Percentiles rank a stretch among this genome's conserved stretches.
Evolutionary conservation across 352 stramenopile species (phyloP).

Genomic region (Pythium monospermum): DNA sequence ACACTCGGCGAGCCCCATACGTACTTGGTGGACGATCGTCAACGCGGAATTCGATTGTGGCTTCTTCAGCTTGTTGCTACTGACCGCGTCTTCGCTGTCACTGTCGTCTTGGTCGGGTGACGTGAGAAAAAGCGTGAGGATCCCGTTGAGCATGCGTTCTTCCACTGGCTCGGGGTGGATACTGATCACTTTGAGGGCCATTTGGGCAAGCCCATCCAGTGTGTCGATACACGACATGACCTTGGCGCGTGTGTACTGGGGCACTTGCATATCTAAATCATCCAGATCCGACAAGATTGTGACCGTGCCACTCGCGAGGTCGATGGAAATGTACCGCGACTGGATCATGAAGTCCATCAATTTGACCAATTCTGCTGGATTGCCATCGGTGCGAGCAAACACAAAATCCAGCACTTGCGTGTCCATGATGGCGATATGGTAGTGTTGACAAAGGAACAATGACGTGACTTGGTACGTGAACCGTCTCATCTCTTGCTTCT

Average conservation of each 20-base stretch:
- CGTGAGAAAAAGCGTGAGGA: slow-evolving; percentile 42
- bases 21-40: slow-evolving; percentile 45
- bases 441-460: slow-evolving; percentile 70
- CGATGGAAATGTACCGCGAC: slow-evolving; percentile 57
- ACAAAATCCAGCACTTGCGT: slow-evolving; percentile 72
- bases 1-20: slow-evolving; percentile 21
- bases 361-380: slow-evolving; percentile 60
- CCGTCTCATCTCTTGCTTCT: slow-evolving; percentile 46
- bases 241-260: slow-evolving; percentile 60
- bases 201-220: slow-evolving; percentile 46
- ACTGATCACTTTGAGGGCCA: slow-evolving; percentile 61
- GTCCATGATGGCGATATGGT: slow-evolving; percentile 81
- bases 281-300: slow-evolving; percentile 65
- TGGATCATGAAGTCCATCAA: slow-evolving; percentile 67
- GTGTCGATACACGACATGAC: slow-evolving; percentile 67
- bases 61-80: slow-evolving; percentile 34
- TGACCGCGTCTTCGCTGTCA: slow-evolving; percentile 18
- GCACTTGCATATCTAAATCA: slow-evolving; percentile 69
- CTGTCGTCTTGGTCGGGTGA: slow-evolving; percentile 31
- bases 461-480: slow-evolving; percentile 67
- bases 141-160: slow-evolving; percentile 48
- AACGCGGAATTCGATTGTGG: slow-evolving; percentile 32
- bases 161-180: slow-evolving; percentile 62
- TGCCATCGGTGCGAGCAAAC: slow-evolving; percentile 58
- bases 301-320: slow-evolving; percentile 40